Percentiles rank a stretch among this genome's conserved stretches.
Conservation (phyloP, 23 red algal genomes). For the Agarophyton chilense region DNA sequence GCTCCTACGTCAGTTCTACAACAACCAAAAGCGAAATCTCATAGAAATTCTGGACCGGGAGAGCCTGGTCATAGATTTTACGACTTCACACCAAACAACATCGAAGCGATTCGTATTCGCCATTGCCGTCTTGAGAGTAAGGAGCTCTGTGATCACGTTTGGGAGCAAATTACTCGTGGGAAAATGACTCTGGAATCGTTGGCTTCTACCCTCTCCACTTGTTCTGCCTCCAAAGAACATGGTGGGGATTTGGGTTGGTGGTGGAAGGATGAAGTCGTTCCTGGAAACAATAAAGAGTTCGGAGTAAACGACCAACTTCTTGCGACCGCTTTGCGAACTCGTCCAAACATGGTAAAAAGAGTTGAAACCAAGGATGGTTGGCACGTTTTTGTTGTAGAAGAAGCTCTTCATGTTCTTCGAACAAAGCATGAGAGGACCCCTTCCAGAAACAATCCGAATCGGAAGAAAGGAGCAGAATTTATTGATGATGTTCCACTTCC, state of each 20-base stretch:
- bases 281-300: conserved; percentile 24
- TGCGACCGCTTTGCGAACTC: conserved; percentile 34
- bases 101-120: conserved; percentile 80
- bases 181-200: conserved; percentile 49
- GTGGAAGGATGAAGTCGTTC: conserved; percentile 40
- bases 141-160: conserved; percentile 71
- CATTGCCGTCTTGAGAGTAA: conserved; percentile 81
- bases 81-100: conserved; percentile 47
- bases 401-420: conserved; percentile 57
- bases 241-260: conserved; percentile 88
- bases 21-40: not conserved
- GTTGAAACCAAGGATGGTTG: conserved; percentile 63
- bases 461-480: not conserved
- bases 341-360: conserved; percentile 42
- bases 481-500: not conserved
- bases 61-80: conserved; percentile 51
- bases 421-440: conserved; percentile 34
- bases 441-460: conserved; percentile 38
- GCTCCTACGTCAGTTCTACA: not conserved
- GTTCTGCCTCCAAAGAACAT: conserved; percentile 38
- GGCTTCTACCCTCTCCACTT: conserved; percentile 76
- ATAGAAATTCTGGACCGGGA: not conserved
- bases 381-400: conserved; percentile 93
- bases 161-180: conserved; percentile 46
- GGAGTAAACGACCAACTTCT: conserved; percentile 45